These are phyloP conservation scores for Suillus placidus DNA, from an alignment of 768 basidiomycete genomes.

Conservation along the genomic window DNA sequence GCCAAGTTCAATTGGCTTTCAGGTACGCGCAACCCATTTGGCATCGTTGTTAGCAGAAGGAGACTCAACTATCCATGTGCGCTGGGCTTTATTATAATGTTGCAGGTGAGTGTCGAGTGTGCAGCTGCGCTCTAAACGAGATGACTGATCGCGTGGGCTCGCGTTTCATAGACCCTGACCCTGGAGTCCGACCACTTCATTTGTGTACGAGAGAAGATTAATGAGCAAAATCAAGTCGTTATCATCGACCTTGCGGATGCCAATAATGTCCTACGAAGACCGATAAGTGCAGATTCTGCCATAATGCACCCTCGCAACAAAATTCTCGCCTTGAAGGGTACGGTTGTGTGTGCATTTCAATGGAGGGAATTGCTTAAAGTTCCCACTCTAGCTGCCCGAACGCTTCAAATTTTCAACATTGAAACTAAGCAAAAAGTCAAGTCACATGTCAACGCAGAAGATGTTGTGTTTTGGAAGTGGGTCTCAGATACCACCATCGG, in stretches of 20 bases:
- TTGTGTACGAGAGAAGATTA: conserved; percentile 94
- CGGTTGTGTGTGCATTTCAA: not conserved
- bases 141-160: conserved; percentile 4
- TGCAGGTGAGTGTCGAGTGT: conserved; percentile 23
- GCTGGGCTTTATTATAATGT: conserved; percentile 26
- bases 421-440: conserved; percentile 98
- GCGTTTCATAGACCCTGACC: conserved; percentile 72
- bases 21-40: conserved; percentile 57
- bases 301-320: conserved; percentile 98
- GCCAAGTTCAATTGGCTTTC: conserved; percentile 96
- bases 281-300: conserved; percentile 97
- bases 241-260: conserved; percentile 98
- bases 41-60: not conserved
- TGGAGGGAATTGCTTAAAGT: conserved; percentile 14
- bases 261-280: conserved; percentile 94
- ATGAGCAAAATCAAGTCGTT: conserved; percentile 96
- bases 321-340: conserved; percentile 93
- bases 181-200: conserved; percentile 98
- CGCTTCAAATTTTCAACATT: conserved; percentile 97
- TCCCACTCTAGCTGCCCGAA: conserved; percentile 71
- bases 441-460: conserved; percentile 90
- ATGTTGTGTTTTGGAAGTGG: conserved; percentile 99
- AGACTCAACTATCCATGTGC: conserved; percentile 18
- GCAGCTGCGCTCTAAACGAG: not conserved
- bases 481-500: conserved; percentile 89